phyloP scores from a whole-genome alignment of 2,329 filamentous ascomycete species.

The Paraconiothyrium sp. region DNA sequence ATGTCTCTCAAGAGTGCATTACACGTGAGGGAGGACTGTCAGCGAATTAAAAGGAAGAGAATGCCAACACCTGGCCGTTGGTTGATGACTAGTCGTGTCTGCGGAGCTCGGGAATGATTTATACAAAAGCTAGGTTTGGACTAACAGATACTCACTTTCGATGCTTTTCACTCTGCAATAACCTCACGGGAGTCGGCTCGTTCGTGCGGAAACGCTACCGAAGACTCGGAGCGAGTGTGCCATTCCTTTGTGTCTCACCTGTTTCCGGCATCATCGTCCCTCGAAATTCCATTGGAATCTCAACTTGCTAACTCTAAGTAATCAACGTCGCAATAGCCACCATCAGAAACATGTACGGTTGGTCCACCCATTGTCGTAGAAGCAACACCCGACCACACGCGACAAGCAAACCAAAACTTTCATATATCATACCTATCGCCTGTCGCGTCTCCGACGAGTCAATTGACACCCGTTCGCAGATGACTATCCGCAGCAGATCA shows the following conservation, averaged over 20 bases:
- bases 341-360: constrained; percentile 20
- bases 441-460: constrained; percentile 5
- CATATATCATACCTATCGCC: constrained; percentile 6
- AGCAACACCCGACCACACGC: constrained; percentile 12
- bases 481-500: background rate
- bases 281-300: constrained; percentile 11
- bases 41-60: background rate
- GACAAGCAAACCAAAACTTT: background rate
- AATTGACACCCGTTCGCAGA: constrained; percentile 10
- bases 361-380: constrained; percentile 18
- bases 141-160: background rate
- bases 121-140: background rate
- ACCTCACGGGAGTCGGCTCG: background rate
- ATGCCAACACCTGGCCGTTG: background rate
- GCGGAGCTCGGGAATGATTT: background rate
- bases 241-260: constrained; percentile 30
- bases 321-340: constrained; percentile 13
- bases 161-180: background rate
- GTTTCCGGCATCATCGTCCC: constrained; percentile 29
- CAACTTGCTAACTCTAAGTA: constrained; percentile 10
- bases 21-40: background rate
- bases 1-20: background rate
- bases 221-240: constrained; percentile 20
- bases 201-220: constrained; percentile 23
- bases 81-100: background rate